Percentiles rank a stretch among this genome's conserved stretches.
Evolutionary conservation across 2,329 filamentous ascomycete genomes (phyloP).

Genomic region (Aureobasidium namibiae): DNA sequence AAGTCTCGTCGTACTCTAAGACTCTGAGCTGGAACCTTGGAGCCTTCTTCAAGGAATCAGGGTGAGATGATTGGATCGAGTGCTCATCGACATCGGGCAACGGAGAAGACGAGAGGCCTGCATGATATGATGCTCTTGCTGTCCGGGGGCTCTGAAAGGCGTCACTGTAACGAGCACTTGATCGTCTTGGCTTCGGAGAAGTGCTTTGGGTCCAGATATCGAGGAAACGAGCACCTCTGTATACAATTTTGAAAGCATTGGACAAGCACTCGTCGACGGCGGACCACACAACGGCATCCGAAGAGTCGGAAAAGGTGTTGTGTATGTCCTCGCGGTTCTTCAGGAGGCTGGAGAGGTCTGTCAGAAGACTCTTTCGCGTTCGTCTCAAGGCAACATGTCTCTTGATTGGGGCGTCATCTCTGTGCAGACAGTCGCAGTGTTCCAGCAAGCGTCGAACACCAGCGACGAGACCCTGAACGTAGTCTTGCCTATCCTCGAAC

Average conservation of each 20-base stretch:
- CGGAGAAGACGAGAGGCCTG: background rate
- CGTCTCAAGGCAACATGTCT: constrained; percentile 67
- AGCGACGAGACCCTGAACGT: constrained; percentile 87
- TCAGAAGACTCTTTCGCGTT: constrained; percentile 77
- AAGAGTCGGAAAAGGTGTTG: constrained; percentile 54
- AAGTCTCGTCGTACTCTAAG: background rate
- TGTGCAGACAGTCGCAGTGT: constrained; percentile 75
- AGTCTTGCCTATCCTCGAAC: constrained; percentile 84
- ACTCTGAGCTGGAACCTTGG: background rate
- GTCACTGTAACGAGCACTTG: background rate
- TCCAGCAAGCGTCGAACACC: constrained; percentile 87
- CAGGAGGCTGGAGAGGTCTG: constrained; percentile 81
- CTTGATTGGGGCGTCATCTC: constrained; percentile 69
- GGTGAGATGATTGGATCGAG: background rate
- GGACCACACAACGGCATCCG: constrained; percentile 55
- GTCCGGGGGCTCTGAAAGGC: background rate
- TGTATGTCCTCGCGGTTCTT: constrained; percentile 82
- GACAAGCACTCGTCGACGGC: constrained; percentile 88
- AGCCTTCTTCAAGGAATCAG: background rate
- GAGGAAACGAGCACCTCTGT: constrained; percentile 78
- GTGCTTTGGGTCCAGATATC: constrained; percentile 63
- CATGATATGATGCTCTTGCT: background rate
- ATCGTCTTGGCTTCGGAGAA: background rate
- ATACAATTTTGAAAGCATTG: constrained; percentile 91
- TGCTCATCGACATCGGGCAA: constrained; percentile 31